Evolutionary conservation across 352 stramenopile species (phyloP).

Genomic region (Phytopythium cucurbitacearum): DNA sequence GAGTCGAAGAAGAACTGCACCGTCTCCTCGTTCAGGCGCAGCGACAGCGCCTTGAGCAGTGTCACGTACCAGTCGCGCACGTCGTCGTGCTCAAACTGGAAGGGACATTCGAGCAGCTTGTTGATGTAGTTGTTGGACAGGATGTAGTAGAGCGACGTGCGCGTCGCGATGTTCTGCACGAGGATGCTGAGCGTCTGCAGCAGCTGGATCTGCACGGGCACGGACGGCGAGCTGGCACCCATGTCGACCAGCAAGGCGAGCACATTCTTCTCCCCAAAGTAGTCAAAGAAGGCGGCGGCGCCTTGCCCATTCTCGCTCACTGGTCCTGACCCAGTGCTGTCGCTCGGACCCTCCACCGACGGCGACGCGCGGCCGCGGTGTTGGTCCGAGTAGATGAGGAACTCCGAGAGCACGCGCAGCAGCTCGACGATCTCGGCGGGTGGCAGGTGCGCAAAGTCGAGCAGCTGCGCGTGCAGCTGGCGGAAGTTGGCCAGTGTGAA

Average conservation of each 20-base stretch:
- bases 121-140: slow-evolving; percentile 96
- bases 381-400: slow-evolving; percentile 88
- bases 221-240: slow-evolving; percentile 40
- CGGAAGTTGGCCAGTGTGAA: slow-evolving; percentile 73
- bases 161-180: slow-evolving; percentile 87
- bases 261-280: slow-evolving; percentile 97
- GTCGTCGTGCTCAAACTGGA: slow-evolving; percentile 71
- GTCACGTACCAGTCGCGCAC: slow-evolving; percentile 88
- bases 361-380: slow-evolving; percentile 32
- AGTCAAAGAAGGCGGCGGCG: slow-evolving; percentile 89
- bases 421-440: slow-evolving; percentile 80
- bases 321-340: no score
- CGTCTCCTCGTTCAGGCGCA: slow-evolving; percentile 83
- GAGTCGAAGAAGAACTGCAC: slow-evolving; percentile 89
- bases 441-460: slow-evolving; percentile 44
- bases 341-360: slow-evolving; percentile 3
- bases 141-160: slow-evolving; percentile 92
- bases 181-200: slow-evolving; percentile 92
- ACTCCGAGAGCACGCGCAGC: slow-evolving; percentile 75
- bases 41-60: slow-evolving; percentile 82
- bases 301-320: slow-evolving; percentile 9
- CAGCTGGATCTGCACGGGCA: slow-evolving; percentile 89
- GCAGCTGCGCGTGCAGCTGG: slow-evolving; percentile 69
- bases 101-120: slow-evolving; percentile 83
- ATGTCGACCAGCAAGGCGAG: slow-evolving; percentile 88